Evolutionary conservation across 2,329 filamentous ascomycete genomes (phyloP).

Genomic region (Fusarium setosum): DNA sequence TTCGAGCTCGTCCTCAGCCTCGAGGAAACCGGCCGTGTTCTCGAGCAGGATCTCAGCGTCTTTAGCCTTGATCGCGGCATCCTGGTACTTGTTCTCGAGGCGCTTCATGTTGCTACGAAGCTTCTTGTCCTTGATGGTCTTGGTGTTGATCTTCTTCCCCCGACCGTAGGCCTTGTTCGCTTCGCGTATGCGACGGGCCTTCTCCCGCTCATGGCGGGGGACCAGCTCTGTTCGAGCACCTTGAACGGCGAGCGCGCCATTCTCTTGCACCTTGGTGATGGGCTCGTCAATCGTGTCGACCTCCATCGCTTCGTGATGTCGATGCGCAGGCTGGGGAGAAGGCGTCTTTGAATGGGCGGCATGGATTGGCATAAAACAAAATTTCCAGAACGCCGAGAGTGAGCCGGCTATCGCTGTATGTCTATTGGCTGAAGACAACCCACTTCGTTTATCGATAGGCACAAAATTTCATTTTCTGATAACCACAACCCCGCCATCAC

Average conservation of each 20-base stretch:
- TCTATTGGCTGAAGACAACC: conserved; percentile 37
- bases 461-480: conserved; percentile 54
- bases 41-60: conserved; percentile 96
- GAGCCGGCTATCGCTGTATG: conserved; percentile 38
- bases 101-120: conserved; percentile 81
- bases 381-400: conserved; percentile 46
- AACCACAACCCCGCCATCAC: conserved; percentile 52
- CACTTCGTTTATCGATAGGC: conserved; percentile 50
- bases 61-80: conserved; percentile 85
- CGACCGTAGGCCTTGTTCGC: conserved; percentile 86
- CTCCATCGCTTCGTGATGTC: conserved; percentile 48
- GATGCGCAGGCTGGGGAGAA: conserved; percentile 26
- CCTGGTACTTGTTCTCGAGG: conserved; percentile 85
- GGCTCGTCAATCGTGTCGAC: conserved; percentile 50
- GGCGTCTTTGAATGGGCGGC: conserved; percentile 23
- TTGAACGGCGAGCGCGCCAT: conserved; percentile 64
- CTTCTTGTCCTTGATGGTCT: conserved; percentile 88
- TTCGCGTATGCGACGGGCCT: conserved; percentile 64
- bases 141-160: conserved; percentile 78
- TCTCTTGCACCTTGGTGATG: conserved; percentile 55
- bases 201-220: conserved; percentile 62
- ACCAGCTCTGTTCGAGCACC: conserved; percentile 63
- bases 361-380: conserved; percentile 44
- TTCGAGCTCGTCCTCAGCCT: conserved; percentile 89
- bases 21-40: conserved; percentile 85